Evolutionary conservation across 306 rosid species (phyloP).

Genomic region (Trifolium pratense): DNA sequence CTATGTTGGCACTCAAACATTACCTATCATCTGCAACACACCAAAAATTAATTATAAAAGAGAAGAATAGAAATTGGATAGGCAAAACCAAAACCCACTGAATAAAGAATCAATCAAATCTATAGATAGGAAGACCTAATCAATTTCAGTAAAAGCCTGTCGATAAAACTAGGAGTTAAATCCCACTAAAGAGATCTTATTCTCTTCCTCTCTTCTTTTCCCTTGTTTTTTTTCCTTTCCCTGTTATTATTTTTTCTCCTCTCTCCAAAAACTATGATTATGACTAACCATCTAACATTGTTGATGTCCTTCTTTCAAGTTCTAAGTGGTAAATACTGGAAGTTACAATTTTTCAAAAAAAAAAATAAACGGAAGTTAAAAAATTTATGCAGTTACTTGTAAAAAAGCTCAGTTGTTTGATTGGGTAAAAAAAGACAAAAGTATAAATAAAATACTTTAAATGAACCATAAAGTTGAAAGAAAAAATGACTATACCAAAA

Average conservation of each 20-base stretch:
- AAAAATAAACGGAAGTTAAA: background rate
- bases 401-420: too few relatives aligned
- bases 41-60: background rate
- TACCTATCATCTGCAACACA: background rate
- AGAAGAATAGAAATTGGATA: background rate
- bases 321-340: background rate
- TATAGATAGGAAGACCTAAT: background rate
- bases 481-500: too few relatives aligned
- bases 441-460: too few relatives aligned
- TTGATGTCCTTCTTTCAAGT: background rate
- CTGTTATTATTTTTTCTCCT: too few relatives aligned
- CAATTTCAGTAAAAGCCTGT: background rate
- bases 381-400: background rate
- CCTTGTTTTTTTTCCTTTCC: background rate
- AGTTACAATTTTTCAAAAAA: background rate
- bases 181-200: background rate
- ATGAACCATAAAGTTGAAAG: background rate
- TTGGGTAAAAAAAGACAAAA: too few relatives aligned
- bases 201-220: background rate
- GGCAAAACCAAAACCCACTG: background rate
- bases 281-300: background rate
- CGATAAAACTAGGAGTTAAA: background rate
- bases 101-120: background rate
- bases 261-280: background rate
- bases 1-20: background rate